A percentile compares a stretch with the other conserved stretches of the same genome.
Evolutionary conservation across 345 rosid genomes (phyloP).

Genomic region (Populus pruinosa): DNA sequence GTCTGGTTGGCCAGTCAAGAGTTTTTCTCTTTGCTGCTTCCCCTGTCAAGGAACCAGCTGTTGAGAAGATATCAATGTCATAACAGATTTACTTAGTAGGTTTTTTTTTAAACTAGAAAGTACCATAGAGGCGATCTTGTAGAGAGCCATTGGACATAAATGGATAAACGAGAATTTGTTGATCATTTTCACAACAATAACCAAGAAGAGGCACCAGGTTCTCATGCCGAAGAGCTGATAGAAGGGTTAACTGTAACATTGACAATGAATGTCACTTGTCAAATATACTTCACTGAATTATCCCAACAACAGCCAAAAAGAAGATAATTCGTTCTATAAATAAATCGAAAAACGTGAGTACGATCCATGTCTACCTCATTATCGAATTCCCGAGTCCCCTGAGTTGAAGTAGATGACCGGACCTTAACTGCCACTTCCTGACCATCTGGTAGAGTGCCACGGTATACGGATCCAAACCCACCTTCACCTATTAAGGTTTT

Average conservation of each 20-base stretch:
- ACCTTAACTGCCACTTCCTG: conserved; percentile 39
- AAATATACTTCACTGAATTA: background rate
- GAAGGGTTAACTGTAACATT: conserved; percentile 53
- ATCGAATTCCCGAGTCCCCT: conserved; percentile 32
- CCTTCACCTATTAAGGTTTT: conserved; percentile 30
- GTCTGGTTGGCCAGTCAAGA: conserved; percentile 71
- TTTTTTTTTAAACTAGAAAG: background rate
- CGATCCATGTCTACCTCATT: conserved; percentile 24
- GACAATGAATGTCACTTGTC: conserved; percentile 6
- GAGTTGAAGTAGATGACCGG: conserved; percentile 30
- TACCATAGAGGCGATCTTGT: conserved; percentile 73
- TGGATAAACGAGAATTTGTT: conserved; percentile 67
- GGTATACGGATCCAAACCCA: conserved; percentile 31
- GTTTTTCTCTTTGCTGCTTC: conserved; percentile 62
- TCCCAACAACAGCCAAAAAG: background rate
- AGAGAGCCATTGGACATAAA: conserved; percentile 74
- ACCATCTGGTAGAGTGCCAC: conserved; percentile 25
- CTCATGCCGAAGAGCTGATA: conserved; percentile 59
- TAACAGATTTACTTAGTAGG: background rate
- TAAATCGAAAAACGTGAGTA: background rate
- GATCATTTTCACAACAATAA: conserved; percentile 59
- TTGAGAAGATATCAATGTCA: conserved; percentile 7
- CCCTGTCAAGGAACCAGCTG: conserved; percentile 33
- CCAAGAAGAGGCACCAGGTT: conserved; percentile 70
- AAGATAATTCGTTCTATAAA: background rate